These are phyloP conservation scores for Protomyces pachydermus DNA, from an alignment of 1,139 yeast genomes.

Conservation along the genomic window DNA sequence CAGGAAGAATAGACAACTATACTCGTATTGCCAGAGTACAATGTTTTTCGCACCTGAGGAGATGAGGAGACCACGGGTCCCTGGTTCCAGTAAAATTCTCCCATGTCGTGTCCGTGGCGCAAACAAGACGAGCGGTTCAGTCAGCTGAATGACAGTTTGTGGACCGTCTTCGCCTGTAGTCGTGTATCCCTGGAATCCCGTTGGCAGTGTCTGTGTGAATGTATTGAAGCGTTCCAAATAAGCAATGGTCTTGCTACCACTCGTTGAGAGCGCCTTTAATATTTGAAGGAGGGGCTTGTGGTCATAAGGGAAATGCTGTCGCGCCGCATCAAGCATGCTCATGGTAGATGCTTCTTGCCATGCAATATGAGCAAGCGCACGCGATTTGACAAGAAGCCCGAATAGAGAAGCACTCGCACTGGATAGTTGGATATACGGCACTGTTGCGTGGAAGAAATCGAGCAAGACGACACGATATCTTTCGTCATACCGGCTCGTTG, in stretches of 20 bases:
- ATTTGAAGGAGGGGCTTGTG: conserved; percentile 5
- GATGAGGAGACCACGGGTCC: conserved; percentile 9
- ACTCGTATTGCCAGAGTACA: conserved; percentile 18
- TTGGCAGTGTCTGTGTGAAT: conserved; percentile 26
- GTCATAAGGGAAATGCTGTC: conserved; percentile 24
- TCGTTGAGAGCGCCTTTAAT: background rate
- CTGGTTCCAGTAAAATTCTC: background rate
- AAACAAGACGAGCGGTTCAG: conserved; percentile 5
- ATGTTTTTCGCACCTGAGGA: background rate
- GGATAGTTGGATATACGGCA: conserved; percentile 4
- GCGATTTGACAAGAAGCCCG: background rate
- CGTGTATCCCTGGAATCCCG: conserved; percentile 17
- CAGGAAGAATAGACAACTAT: conserved; percentile 6
- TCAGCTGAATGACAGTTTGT: conserved; percentile 7
- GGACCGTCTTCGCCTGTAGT: conserved; percentile 10
- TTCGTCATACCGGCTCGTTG: background rate
- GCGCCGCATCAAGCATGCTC: conserved; percentile 8
- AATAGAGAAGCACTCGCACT: conserved; percentile 1
- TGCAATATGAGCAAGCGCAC: conserved; percentile 7
- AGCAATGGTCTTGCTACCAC: conserved; percentile 1
- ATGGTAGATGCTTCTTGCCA: conserved; percentile 1
- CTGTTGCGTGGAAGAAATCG: conserved; percentile 2
- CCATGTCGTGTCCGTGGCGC: conserved; percentile 6
- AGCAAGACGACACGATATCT: conserved; percentile 4
- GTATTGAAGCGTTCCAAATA: conserved; percentile 10